Base-by-base conservation (phyloP, 345 rosid species). In the Salix dunnii region DNA sequence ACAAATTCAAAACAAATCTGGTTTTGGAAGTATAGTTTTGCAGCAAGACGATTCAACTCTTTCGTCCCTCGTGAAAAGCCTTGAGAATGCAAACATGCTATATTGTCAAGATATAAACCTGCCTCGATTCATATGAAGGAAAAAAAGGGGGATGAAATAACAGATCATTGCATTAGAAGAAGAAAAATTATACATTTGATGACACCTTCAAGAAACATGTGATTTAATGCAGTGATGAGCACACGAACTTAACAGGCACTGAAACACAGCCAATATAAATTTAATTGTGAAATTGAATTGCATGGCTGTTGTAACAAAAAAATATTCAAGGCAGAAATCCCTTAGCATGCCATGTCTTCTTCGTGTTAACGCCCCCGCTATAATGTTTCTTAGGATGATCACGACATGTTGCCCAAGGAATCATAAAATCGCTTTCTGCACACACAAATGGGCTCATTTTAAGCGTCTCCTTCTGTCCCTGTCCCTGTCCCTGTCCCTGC, bases 401-500 rank as follows among this genome's bases (percentile, higher is more conserved):
- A 33, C 76, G 68, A 60, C 16, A 63, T 42, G 6, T 17, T 31
- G n/a, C 2, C 30, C 7, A 21, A 1, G 38, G 53, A 8, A 17
- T 58, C 4, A 36, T 31, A 20, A 51, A 3, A 64, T 28, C 42
- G 7, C 8, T 20, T n/a, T 42, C 14, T 3, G 8, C 69, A 27
- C 65, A 3, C 20, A 43, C 28, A 25, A 33, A 27, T 28, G 3
- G 21, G 62, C 62, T 84, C 74, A 83, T 79, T 84, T 87, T 71
- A 68, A 75, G 58, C 97, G 88, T 80, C 96, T 85, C 80, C 92
- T 86, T 85, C 94, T 82, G 58, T 90, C 93, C 75, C 93, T 84
- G 63, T 87, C 96, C 79, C 35, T 35, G 38, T 92, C 98, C 76
- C 91, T 88, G 62, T 88, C 96, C 79, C 89, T 88, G 83, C 87